Conservation (phyloP, 2,329 filamentous ascomycete species). For the Cadophora gregata region DNA sequence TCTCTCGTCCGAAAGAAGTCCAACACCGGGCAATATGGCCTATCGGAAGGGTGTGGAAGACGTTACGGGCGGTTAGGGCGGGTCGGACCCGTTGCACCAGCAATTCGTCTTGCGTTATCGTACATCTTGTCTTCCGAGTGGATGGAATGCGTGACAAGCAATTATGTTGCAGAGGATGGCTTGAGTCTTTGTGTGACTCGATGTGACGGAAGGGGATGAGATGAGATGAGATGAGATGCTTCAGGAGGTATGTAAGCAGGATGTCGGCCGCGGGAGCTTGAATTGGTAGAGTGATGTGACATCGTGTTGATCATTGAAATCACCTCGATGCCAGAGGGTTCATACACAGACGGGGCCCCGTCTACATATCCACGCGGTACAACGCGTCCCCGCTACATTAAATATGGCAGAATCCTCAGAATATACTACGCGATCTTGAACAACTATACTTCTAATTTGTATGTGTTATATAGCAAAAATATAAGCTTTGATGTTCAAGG, state of each 20-base stretch:
- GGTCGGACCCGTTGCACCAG: neutral
- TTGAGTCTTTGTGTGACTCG: neutral
- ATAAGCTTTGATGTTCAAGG: too few relatives aligned
- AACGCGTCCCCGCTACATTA: too few relatives aligned
- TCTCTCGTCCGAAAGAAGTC: neutral
- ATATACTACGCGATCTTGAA: too few relatives aligned
- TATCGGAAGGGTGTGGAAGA: constrained; percentile 18
- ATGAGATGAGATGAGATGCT: neutral
- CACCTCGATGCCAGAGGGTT: too few relatives aligned
- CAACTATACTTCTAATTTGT: too few relatives aligned
- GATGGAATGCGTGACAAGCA: constrained; percentile 20
- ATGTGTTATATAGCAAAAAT: too few relatives aligned
- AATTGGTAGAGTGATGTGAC: neutral
- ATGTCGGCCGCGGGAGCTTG: neutral
- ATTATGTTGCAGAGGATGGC: constrained; percentile 12
- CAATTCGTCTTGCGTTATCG: neutral
- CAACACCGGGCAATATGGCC: constrained; percentile 3
- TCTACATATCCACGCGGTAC: too few relatives aligned
- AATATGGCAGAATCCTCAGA: too few relatives aligned
- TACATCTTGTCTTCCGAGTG: constrained; percentile 18
- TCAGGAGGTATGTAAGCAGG: constrained; percentile 2
- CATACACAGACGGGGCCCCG: too few relatives aligned
- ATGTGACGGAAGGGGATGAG: neutral
- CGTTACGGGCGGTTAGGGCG: constrained; percentile 19
- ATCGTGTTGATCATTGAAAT: constrained; percentile 4